These are phyloP conservation scores for Trypanosoma cruzi DNA, from an alignment of 208 protist genomes.

Conservation along the genomic window DNA sequence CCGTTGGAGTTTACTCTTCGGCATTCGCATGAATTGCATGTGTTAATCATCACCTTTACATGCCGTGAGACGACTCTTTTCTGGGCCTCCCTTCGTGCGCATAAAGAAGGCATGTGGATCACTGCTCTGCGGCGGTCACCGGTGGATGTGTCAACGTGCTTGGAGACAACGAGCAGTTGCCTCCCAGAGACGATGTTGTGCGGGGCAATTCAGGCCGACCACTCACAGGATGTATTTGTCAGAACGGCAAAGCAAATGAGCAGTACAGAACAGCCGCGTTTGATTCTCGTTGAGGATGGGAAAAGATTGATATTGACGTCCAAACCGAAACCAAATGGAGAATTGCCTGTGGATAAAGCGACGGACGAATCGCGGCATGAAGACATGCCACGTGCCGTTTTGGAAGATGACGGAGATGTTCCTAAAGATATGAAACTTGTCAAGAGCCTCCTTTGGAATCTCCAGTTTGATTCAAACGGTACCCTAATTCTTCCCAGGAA, in stretches of 20 bases:
- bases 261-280: neutral
- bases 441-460: neutral
- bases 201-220: conserved; percentile 35
- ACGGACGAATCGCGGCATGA: too few relatives aligned
- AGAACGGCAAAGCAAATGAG: conserved; percentile 31
- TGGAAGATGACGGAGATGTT: too few relatives aligned
- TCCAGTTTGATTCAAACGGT: neutral
- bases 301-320: too few relatives aligned
- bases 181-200: conserved; percentile 37
- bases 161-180: conserved; percentile 42
- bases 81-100: conserved; percentile 54
- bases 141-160: conserved; percentile 45
- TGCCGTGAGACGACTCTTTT: conserved; percentile 53
- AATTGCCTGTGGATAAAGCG: too few relatives aligned
- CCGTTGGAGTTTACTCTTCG: conserved; percentile 55
- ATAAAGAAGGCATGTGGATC: conserved; percentile 36
- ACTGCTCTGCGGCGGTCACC: conserved; percentile 42
- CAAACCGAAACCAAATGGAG: too few relatives aligned
- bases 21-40: conserved; percentile 42
- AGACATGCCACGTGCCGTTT: too few relatives aligned
- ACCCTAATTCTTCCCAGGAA: conserved; percentile 1
- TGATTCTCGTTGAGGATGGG: too few relatives aligned
- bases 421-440: neutral
- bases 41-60: conserved; percentile 48
- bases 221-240: conserved; percentile 36